Conservation (phyloP, 2,329 filamentous ascomycete species). For the Venturia oleaginea region DNA sequence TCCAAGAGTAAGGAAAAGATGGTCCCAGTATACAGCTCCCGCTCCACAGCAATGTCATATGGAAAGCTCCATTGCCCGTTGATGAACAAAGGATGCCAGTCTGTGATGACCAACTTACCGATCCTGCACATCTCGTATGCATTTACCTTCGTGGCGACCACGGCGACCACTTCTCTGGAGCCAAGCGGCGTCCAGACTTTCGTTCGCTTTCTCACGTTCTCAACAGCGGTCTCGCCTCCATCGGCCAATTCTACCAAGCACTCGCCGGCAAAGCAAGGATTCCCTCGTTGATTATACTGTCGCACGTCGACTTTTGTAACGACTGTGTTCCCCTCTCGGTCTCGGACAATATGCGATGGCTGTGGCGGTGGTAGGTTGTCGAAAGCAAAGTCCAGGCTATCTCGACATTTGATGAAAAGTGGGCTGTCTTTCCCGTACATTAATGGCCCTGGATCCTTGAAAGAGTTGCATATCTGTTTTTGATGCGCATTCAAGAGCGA, state of each 20-base stretch:
- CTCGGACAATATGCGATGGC: conserved; percentile 13
- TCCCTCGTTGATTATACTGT: conserved; percentile 33
- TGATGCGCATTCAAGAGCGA: conserved; percentile 48
- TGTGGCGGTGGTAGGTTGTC: conserved; percentile 25
- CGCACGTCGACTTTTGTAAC: conserved; percentile 29
- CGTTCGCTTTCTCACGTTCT: conserved; percentile 38
- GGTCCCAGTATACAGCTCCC: conserved; percentile 38
- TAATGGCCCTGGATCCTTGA: conserved; percentile 52
- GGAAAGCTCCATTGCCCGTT: conserved; percentile 42
- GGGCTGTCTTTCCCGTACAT: conserved; percentile 43
- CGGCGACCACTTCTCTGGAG: conserved; percentile 37
- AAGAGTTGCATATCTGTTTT: conserved; percentile 51
- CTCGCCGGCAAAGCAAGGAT: conserved; percentile 46
- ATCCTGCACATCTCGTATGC: conserved; percentile 38
- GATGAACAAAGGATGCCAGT: conserved; percentile 49
- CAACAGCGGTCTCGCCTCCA: conserved; percentile 32
- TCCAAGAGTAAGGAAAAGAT: conserved; percentile 52
- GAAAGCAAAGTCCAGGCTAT: conserved; percentile 39
- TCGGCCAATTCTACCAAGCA: conserved; percentile 39
- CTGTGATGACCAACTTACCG: conserved; percentile 43
- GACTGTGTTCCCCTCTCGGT: background rate
- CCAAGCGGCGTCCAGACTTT: conserved; percentile 39
- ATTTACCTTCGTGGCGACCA: conserved; percentile 42
- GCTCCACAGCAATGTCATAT: conserved; percentile 24
- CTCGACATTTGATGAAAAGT: conserved; percentile 44